Percentiles rank a stretch among this genome's conserved stretches.
Conservation (phyloP, 345 rosid genomes). For the Luvunga scandens region DNA sequence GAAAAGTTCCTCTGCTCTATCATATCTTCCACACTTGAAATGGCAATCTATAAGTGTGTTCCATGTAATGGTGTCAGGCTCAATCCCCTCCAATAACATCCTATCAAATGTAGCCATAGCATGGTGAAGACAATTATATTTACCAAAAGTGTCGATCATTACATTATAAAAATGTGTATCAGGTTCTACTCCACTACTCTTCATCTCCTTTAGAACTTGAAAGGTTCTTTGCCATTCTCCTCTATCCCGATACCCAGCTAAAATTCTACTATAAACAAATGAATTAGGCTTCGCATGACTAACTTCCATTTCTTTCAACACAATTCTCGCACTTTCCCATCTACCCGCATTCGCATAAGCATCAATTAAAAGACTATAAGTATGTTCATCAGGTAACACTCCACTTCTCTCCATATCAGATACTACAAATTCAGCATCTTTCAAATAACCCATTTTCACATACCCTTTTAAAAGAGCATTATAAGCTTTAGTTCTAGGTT, state of each 20-base stretch:
- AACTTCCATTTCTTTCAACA: conserved; percentile 93
- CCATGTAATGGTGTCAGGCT: conserved; percentile 88
- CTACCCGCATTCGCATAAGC: conserved; percentile 88
- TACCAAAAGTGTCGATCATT: conserved; percentile 92
- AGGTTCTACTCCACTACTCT: conserved; percentile 70
- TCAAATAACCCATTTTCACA: conserved; percentile 68
- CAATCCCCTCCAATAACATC: conserved; percentile 75
- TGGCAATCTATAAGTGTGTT: conserved; percentile 92
- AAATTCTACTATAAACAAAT: conserved; percentile 72
- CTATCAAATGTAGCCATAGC: conserved; percentile 80
- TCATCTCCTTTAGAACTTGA: conserved; percentile 92
- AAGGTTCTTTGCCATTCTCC: conserved; percentile 97
- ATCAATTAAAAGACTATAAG: conserved; percentile 81
- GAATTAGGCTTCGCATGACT: conserved; percentile 68
- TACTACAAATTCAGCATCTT: conserved; percentile 75
- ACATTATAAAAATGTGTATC: conserved; percentile 91
- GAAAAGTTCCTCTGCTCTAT: conserved; percentile 75
- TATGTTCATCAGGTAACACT: conserved; percentile 79
- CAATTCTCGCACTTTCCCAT: conserved; percentile 94
- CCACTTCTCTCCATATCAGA: conserved; percentile 90
- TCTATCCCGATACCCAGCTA: conserved; percentile 76
- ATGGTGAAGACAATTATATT: conserved; percentile 85
- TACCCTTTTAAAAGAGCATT: conserved; percentile 87
- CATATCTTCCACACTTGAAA: conserved; percentile 70
- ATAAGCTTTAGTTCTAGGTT: conserved; percentile 74